These are phyloP conservation scores for Cyberlindnera mississippiensis DNA, from an alignment of 805 yeast genomes.

Conservation along the genomic window DNA sequence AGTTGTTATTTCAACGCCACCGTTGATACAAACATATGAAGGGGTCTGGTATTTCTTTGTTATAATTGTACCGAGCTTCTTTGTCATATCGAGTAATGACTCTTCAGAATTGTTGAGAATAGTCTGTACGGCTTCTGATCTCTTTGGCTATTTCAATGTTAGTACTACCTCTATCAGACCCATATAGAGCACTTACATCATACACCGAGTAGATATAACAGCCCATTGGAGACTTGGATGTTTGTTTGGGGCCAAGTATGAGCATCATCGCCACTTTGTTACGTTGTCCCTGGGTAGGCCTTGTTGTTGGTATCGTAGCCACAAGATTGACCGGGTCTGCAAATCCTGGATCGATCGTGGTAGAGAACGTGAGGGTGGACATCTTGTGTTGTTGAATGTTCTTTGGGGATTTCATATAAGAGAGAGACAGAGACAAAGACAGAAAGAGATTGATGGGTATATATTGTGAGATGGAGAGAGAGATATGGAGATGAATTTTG, in stretches of 20 bases:
- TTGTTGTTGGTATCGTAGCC: constrained; percentile 13
- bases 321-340: constrained; percentile 14
- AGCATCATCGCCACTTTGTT: constrained; percentile 15
- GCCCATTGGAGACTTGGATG: constrained; percentile 7
- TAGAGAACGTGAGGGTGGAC: constrained; percentile 9
- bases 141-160: constrained; percentile 5
- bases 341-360: constrained; percentile 12
- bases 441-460: neutral
- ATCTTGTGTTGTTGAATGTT: neutral
- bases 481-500: neutral
- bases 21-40: constrained; percentile 43
- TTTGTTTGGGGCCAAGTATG: constrained; percentile 6
- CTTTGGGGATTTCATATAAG: too few species aligned
- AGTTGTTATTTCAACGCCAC: constrained; percentile 34
- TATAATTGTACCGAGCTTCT: constrained; percentile 39
- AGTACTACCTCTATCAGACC: neutral
- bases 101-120: constrained; percentile 41
- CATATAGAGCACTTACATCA: constrained; percentile 7
- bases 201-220: constrained; percentile 14
- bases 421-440: too few species aligned
- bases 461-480: too few species aligned
- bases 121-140: constrained; percentile 36
- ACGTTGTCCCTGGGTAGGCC: constrained; percentile 3
- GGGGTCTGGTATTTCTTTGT: constrained; percentile 39
- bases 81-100: constrained; percentile 38